Evolutionary conservation across 2,329 filamentous ascomycete genomes (phyloP).

Genomic region (Westerdykella sp.): DNA sequence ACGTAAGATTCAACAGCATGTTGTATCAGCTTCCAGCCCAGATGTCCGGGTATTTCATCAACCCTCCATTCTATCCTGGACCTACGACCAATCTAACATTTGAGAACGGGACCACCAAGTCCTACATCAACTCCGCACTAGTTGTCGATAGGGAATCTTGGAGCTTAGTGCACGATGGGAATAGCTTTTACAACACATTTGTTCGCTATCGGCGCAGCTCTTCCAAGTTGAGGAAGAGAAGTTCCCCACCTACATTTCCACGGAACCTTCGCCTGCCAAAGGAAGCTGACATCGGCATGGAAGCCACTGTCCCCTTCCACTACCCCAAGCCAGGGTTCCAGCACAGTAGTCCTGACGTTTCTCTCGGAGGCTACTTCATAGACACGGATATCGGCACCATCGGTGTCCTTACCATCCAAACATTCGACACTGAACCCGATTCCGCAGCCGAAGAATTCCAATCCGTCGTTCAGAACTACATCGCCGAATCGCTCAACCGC

Average conservation of each 20-base stretch:
- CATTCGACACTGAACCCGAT: slow-evolving; percentile 32
- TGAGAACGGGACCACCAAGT: slow-evolving; percentile 31
- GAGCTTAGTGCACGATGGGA: slow-evolving; percentile 27
- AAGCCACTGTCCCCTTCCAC: slow-evolving; percentile 17
- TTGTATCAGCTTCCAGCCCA: slow-evolving; percentile 33
- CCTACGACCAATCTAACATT: slow-evolving; percentile 26
- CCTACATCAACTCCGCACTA: slow-evolving; percentile 27
- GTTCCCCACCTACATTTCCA: slow-evolving; percentile 19
- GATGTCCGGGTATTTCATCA: slow-evolving; percentile 25
- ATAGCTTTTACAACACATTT: slow-evolving; percentile 39
- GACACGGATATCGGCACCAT: slow-evolving; percentile 38
- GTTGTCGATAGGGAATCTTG: slow-evolving; percentile 22
- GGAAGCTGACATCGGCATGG: slow-evolving; percentile 19
- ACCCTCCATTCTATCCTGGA: slow-evolving; percentile 30
- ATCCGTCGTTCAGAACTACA: slow-evolving; percentile 38
- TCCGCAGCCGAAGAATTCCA: slow-evolving; percentile 30
- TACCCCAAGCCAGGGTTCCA: slow-evolving; percentile 37
- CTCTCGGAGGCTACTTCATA: slow-evolving; percentile 44
- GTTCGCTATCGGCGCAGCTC: slow-evolving; percentile 9
- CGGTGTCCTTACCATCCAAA: slow-evolving; percentile 42
- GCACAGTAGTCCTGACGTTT: slow-evolving; percentile 24
- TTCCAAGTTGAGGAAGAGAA: slow-evolving; percentile 14
- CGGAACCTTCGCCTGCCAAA: slow-evolving; percentile 24
- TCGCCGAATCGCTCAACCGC: slow-evolving; percentile 42
- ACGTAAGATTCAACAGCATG: slow-evolving; percentile 37